Evolutionary conservation across 208 protist species (phyloP), one percentile per base, ranked within the genome.

Genomic region (Trypanosoma lewisi): DNA sequence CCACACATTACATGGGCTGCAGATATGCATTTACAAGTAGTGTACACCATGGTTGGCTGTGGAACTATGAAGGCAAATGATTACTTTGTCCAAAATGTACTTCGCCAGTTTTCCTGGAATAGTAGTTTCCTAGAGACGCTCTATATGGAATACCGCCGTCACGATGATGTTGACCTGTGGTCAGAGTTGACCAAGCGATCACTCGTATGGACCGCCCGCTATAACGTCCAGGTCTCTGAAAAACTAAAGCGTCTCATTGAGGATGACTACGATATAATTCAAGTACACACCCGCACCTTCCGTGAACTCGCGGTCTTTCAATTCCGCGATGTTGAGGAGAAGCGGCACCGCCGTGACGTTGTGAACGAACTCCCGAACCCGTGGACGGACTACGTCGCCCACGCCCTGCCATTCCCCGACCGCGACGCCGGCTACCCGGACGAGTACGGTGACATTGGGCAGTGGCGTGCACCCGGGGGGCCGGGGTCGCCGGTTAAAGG

Each of bases 31-130:
- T 64, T 91, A 42, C 81, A 87, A 53, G 83, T 96, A 16, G 77
- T 96, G 12, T 69, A 56, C 44, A 82, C 80, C 0, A 64, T 95
- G 47, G 88, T 94, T 16, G 76, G 77, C 39, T 94, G 84, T 72
- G 85, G 88, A 36, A 96, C 91, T 0, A 94, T 94, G 87, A 83
- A 90, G 68, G 87, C 85, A 23, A 93, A 95, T 67, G 76, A 79
- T 28, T 95, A 96, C 73, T 96, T 96, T 78, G 85, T 96, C 2
- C 72, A 83, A 44, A 93, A 96, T 70, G 89, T 96, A 31, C 78
- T 95, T 19, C 86, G 91, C 4, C 75, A 85, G 67, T 96, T 90
- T 73, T n/a, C 33, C 23, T 96, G 91, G 89, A 69, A 85, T 59
- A 74, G 69, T 48, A 66, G 70, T 30, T 94, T 93, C 59, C 75